Conservation (phyloP, 1,284 basidiomycete genomes). For the Blastosporella zonata region DNA sequence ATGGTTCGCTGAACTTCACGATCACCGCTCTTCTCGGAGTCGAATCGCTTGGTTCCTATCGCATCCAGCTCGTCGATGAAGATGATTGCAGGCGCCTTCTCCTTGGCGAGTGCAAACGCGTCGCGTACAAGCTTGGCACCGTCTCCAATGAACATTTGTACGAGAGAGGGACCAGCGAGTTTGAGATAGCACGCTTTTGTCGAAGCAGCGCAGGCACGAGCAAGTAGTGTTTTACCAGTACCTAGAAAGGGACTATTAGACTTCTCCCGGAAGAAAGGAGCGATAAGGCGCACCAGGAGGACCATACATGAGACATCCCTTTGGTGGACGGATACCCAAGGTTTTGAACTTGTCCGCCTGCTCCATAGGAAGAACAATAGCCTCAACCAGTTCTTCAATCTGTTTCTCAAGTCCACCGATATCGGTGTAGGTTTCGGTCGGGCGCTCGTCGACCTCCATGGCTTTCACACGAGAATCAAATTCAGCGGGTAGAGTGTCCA, state of each 20-base stretch:
- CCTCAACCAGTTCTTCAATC: conserved; percentile 97
- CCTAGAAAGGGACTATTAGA: conserved; percentile 33
- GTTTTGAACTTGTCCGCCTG: conserved; percentile 97
- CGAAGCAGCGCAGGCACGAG: conserved; percentile 95
- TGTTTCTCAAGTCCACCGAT: conserved; percentile 99
- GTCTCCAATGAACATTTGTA: conserved; percentile 99
- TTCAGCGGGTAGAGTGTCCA: conserved; percentile 95
- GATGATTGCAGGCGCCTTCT: conserved; percentile 98
- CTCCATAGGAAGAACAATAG: conserved; percentile 90
- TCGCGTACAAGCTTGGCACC: conserved; percentile 98
- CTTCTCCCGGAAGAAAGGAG: neutral
- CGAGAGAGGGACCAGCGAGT: conserved; percentile 95
- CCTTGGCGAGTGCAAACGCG: conserved; percentile 95
- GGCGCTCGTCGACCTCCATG: conserved; percentile 99
- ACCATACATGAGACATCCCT: conserved; percentile 95
- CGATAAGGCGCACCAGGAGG: conserved; percentile 69
- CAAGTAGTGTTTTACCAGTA: conserved; percentile 97
- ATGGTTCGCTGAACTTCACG: conserved; percentile 99
- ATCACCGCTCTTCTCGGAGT: conserved; percentile 98
- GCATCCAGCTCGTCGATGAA: conserved; percentile 99
- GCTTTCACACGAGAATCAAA: conserved; percentile 99
- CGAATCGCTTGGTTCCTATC: conserved; percentile 96
- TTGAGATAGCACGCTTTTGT: conserved; percentile 99
- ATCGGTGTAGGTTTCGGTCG: conserved; percentile 98
- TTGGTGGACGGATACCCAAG: conserved; percentile 95